These are phyloP conservation scores for Podaxis pistillaris DNA, from an alignment of 768 basidiomycete species.

Conservation along the genomic window DNA sequence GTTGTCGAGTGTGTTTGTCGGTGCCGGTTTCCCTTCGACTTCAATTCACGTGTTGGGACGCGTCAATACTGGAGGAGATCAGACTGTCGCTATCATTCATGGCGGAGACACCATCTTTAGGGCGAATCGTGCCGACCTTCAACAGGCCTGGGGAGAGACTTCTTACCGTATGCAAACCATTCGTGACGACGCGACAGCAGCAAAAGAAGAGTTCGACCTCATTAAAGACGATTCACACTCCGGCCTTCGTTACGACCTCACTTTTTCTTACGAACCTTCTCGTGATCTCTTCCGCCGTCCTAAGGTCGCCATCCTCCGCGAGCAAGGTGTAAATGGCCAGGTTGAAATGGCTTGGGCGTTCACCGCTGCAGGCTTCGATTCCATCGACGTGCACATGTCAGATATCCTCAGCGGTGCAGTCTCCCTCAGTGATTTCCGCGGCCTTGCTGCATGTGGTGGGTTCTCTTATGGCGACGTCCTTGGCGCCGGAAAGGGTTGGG, in stretches of 20 bases:
- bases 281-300: constrained; percentile 57
- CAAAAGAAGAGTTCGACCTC: constrained; percentile 78
- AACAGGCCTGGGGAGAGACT: constrained; percentile 91
- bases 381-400: constrained; percentile 97
- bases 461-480: constrained; percentile 99
- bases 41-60: constrained; percentile 79
- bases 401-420: constrained; percentile 80
- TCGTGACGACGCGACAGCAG: constrained; percentile 78
- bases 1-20: constrained; percentile 60
- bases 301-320: constrained; percentile 91
- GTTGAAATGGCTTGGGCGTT: constrained; percentile 99
- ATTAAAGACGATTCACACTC: constrained; percentile 55
- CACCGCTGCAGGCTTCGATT: constrained; percentile 88
- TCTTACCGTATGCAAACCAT: constrained; percentile 89
- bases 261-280: constrained; percentile 44
- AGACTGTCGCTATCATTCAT: constrained; percentile 62
- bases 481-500: constrained; percentile 98
- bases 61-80: constrained; percentile 53
- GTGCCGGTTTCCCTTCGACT: constrained; percentile 71
- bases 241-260: constrained; percentile 79
- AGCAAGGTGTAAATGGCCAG: constrained; percentile 98
- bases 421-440: constrained; percentile 69
- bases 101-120: constrained; percentile 53
- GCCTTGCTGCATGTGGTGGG: constrained; percentile 94
- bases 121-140: constrained; percentile 66